These are phyloP conservation scores for Candida rishiriensis DNA, from an alignment of 805 yeast genomes.

Conservation along the genomic window DNA sequence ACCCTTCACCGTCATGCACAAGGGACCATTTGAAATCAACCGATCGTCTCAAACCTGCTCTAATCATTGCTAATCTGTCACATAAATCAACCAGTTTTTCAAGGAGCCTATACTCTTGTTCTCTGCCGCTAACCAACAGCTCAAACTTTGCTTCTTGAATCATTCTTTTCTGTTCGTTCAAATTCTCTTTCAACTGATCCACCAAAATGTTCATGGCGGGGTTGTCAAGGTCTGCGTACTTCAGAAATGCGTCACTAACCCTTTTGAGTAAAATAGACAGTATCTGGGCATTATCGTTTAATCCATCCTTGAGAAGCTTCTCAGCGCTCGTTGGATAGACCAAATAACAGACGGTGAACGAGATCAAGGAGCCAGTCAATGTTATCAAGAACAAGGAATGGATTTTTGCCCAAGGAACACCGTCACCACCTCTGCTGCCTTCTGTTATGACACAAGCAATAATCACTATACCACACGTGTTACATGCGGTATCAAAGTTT, in stretches of 20 bases:
- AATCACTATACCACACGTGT: conserved; percentile 66
- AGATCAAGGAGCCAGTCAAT: conserved; percentile 52
- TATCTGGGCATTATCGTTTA: conserved; percentile 48
- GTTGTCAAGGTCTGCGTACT: conserved; percentile 40
- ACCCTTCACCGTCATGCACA: conserved; percentile 30
- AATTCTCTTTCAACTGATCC: conserved; percentile 35
- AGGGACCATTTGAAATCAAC: conserved; percentile 63
- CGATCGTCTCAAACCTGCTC: conserved; percentile 66
- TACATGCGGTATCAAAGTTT: conserved; percentile 78
- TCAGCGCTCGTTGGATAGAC: conserved; percentile 63
- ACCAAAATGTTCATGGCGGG: conserved; percentile 35
- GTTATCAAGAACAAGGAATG: conserved; percentile 54
- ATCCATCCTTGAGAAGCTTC: conserved; percentile 35
- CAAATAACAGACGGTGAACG: conserved; percentile 56
- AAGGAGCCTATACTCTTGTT: conserved; percentile 44
- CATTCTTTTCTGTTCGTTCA: conserved; percentile 34
- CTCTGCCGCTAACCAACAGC: conserved; percentile 49
- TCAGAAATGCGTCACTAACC: conserved; percentile 45
- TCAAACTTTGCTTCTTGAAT: conserved; percentile 64
- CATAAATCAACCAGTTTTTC: conserved; percentile 47
- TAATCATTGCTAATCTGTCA: conserved; percentile 46
- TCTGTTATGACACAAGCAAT: conserved; percentile 72
- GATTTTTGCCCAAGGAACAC: conserved; percentile 52
- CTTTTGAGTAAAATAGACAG: conserved; percentile 47
- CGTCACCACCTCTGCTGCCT: conserved; percentile 57